Evolutionary conservation across 495 filamentous ascomycete genomes (phyloP).

Genomic region (Annulohypoxylon maeteangense): DNA sequence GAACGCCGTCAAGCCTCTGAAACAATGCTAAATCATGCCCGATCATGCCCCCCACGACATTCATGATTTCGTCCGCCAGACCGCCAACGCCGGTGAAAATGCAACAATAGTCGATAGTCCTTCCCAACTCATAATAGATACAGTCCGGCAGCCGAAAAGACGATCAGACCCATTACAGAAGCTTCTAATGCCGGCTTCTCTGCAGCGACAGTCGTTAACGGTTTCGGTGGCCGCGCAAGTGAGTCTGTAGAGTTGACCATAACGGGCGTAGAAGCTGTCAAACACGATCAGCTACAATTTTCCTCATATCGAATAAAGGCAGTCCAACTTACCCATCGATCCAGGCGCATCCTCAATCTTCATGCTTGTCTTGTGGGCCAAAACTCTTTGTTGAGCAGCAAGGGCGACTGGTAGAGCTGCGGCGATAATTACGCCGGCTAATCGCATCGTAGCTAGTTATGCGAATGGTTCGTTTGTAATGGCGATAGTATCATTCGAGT

Average conservation of each 20-base stretch:
- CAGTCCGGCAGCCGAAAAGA: slow-evolving; percentile 47
- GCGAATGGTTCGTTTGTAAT: background rate
- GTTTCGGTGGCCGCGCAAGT: slow-evolving; percentile 23
- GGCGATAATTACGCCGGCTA: slow-evolving; percentile 9
- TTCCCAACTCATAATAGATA: slow-evolving; percentile 39
- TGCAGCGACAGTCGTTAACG: slow-evolving; percentile 26
- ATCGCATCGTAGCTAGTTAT: slow-evolving; percentile 29
- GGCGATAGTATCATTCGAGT: slow-evolving; percentile 19
- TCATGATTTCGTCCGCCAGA: slow-evolving; percentile 19
- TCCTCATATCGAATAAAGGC: background rate
- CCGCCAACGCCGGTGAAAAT: slow-evolving; percentile 39
- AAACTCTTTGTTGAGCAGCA: slow-evolving; percentile 26
- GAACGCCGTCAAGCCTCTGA: slow-evolving; percentile 22
- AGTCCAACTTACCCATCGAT: slow-evolving; percentile 22
- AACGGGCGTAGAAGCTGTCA: slow-evolving; percentile 27
- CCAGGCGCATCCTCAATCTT: slow-evolving; percentile 34
- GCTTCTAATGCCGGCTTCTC: slow-evolving; percentile 45
- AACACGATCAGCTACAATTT: slow-evolving; percentile 11
- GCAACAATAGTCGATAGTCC: slow-evolving; percentile 7
- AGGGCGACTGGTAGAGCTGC: slow-evolving; percentile 14
- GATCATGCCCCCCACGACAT: background rate
- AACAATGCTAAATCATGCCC: slow-evolving; percentile 19
- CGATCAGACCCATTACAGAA: slow-evolving; percentile 48
- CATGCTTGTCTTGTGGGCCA: slow-evolving; percentile 29
- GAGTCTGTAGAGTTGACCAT: slow-evolving; percentile 39